These are phyloP conservation scores for Pseudognaphalium luteoalbum DNA, from an alignment of 129 eudicot species.

Conservation along the genomic window DNA sequence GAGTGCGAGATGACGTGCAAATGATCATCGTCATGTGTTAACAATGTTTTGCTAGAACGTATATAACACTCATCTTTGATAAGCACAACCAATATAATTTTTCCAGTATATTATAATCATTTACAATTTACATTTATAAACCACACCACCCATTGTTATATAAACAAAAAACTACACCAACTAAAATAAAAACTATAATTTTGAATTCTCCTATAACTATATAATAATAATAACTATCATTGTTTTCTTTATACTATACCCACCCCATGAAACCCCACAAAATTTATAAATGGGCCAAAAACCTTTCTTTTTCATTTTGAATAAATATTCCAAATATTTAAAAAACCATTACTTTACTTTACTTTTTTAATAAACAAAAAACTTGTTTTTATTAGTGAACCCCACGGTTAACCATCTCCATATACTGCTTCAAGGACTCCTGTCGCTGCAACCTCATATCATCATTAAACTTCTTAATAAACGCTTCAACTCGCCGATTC, in stretches of 20 bases:
- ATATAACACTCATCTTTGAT: too few species aligned
- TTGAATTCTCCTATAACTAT: neutral
- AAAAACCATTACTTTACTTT: neutral
- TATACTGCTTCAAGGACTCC: conserved; percentile 62
- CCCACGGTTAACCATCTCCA: conserved; percentile 70
- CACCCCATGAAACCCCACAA: neutral
- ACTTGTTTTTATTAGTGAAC: conserved; percentile 28
- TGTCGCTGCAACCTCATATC: conserved; percentile 92
- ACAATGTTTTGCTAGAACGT: too few species aligned
- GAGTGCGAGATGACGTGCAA: too few species aligned
- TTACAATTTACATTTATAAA: neutral
- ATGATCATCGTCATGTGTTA: too few species aligned
- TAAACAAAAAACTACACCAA: neutral
- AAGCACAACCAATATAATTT: neutral
- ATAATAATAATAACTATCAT: neutral
- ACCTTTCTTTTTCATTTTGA: neutral
- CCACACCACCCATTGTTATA: neutral
- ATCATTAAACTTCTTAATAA: conserved; percentile 74
- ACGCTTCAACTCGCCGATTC: conserved; percentile 85
- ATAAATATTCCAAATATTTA: neutral
- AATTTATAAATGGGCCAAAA: neutral
- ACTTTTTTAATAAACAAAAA: conserved; percentile 20
- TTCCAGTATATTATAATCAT: neutral
- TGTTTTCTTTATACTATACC: too few species aligned
- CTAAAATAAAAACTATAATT: neutral